Base-by-base conservation (phyloP, 371 early-diverging fungal species). In the Syncephalis fuscata region DNA sequence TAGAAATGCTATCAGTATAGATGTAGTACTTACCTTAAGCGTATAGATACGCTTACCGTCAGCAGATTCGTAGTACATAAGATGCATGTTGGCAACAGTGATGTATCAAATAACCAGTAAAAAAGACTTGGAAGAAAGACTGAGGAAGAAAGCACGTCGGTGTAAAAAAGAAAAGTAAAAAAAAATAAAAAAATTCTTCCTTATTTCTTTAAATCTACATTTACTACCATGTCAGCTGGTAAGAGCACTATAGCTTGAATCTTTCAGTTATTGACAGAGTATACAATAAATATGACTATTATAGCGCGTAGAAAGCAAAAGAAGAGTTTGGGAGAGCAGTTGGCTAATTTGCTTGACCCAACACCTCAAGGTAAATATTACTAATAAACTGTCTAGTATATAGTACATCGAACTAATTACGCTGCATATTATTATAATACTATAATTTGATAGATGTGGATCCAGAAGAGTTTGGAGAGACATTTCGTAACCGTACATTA, bases 31-130 rank as follows among this genome's bases (percentile, higher is more conserved):
- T 70, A 86, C 89, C 83, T 93, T 93, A 61, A 96, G 85, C 48
- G 97, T 96, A 68, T 96, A 96, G 56, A 92, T 75, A 56, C 97
- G 85, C 67, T 91, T 82, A 58, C 94, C 93, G 48, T 71, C 61
- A 53, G 67, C 71, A 60, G 80, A 73, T 53, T 76, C 48, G 58
- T 80, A 75, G 78, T 83, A 92, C 93, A 92, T 93, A 65, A 96
- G 78, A 77, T 93, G 89, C 96, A 96, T 96, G 54, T 60, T 53
- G n/a, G n/a, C n/a, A n/a, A n/a, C n/a, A n/a, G n/a, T n/a, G n/a
- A n/a, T n/a, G n/a, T n/a, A n/a, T n/a, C 5, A 24, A 32, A 32
- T 32, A 32, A 32, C 32, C 32, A 11, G 7, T 32, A 32, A 32
- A 32, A 11, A n/a, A n/a, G n/a, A n/a, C n/a, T n/a, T n/a, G 1